Percentiles rank a stretch among this genome's conserved stretches.
Evolutionary conservation across 306 rosid species (phyloP).

Genomic region (Parietaria judaica): DNA sequence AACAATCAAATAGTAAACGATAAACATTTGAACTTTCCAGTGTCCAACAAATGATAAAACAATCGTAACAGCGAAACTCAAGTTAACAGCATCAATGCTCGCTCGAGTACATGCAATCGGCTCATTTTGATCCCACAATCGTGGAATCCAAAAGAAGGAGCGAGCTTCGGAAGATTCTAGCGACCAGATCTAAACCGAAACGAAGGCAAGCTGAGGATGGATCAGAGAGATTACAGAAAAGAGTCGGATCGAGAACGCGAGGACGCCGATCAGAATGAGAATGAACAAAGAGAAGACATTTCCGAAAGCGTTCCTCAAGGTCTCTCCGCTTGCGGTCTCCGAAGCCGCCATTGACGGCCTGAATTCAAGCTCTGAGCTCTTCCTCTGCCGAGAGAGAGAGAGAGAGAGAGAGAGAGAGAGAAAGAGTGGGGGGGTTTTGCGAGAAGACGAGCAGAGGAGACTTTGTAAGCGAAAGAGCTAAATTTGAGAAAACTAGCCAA

Average conservation of each 20-base stretch:
- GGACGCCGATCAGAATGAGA: slow-evolving; percentile 90
- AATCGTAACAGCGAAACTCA: not conserved
- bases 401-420: slow-evolving; percentile 15
- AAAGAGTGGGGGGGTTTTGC: slow-evolving; percentile 3
- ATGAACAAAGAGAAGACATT: slow-evolving; percentile 74
- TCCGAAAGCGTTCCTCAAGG: slow-evolving; percentile 75
- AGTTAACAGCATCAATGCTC: not conserved
- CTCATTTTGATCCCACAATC: slow-evolving; percentile 9
- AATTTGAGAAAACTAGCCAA: slow-evolving; percentile 4
- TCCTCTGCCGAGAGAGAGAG: slow-evolving; percentile 15
- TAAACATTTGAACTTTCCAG: not conserved
- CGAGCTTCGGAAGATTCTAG: not conserved
- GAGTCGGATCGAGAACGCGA: slow-evolving; percentile 97
- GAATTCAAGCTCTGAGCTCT: slow-evolving; percentile 27
- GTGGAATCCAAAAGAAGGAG: slow-evolving; percentile 6
- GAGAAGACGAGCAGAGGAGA: slow-evolving; percentile 20
- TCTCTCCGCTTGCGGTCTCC: slow-evolving; percentile 37
- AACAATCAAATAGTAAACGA: not conserved
- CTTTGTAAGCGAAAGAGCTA: slow-evolving; percentile 4
- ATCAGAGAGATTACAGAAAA: slow-evolving; percentile 76
- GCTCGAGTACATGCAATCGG: not conserved
- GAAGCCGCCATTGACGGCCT: slow-evolving; percentile 93
- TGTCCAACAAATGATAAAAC: not conserved
- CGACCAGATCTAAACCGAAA: slow-evolving; percentile 37
- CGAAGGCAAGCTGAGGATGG: slow-evolving; percentile 22